phyloP scores from a whole-genome alignment of 805 yeast species.

The Lipomyces chichibuensis region DNA sequence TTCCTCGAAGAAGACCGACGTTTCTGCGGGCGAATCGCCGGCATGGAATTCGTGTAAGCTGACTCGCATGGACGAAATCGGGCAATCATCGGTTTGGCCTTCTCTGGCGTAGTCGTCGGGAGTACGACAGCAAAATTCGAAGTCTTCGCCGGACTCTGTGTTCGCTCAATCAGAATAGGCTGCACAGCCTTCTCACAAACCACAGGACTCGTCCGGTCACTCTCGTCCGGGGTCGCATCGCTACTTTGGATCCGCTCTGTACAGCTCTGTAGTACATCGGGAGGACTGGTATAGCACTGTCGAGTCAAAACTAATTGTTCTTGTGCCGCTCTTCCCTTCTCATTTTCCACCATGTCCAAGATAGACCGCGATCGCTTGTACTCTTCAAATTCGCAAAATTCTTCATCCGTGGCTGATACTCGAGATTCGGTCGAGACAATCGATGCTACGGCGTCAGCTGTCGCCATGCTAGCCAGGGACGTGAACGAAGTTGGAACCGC shows the following conservation, averaged over 20 bases:
- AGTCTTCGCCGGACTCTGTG: background rate
- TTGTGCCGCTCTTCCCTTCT: background rate
- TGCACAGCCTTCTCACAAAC: background rate
- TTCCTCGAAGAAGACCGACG: background rate
- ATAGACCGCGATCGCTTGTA: background rate
- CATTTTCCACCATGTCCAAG: background rate
- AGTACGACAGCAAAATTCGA: background rate
- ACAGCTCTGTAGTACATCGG: background rate
- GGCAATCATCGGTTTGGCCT: background rate
- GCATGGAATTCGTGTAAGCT: background rate
- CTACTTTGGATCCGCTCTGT: background rate
- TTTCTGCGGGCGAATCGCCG: background rate
- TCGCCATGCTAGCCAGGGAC: background rate
- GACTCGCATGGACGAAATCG: background rate
- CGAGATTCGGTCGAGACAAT: background rate
- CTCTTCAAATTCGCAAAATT: background rate
- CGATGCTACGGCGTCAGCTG: background rate
- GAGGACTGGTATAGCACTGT: background rate
- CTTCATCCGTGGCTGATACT: background rate
- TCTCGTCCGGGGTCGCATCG: background rate
- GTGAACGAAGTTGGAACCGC: background rate
- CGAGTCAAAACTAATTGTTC: background rate
- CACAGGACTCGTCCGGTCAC: background rate
- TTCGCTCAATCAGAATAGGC: background rate
- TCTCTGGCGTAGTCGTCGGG: background rate